phyloP scores from a whole-genome alignment of 2,329 filamentous ascomycete genomes.

The Curvularia hawaiiensis region DNA sequence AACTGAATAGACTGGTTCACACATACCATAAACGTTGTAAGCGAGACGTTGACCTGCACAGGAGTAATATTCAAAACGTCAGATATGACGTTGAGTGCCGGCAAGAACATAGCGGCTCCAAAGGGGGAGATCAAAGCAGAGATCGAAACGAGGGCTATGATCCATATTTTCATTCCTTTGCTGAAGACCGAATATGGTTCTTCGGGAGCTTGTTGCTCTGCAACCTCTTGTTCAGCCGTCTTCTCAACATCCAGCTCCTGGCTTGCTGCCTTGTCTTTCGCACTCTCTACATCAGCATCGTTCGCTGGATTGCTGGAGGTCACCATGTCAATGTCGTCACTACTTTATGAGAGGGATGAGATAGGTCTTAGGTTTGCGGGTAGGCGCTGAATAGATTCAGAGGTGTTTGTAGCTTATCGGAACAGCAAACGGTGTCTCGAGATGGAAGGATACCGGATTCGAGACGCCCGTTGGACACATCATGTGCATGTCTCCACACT shows the following conservation, averaged over 20 bases:
- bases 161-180: slow-evolving; percentile 51
- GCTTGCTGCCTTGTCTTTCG: background rate
- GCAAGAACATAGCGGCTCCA: slow-evolving; percentile 47
- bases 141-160: slow-evolving; percentile 55
- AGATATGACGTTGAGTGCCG: slow-evolving; percentile 42
- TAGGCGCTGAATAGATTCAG: background rate
- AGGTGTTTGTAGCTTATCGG: background rate
- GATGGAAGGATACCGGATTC: background rate
- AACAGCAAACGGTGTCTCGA: background rate
- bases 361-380: background rate
- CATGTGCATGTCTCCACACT: slow-evolving; percentile 6
- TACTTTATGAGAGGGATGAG: background rate
- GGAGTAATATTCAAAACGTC: slow-evolving; percentile 50
- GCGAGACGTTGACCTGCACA: slow-evolving; percentile 55
- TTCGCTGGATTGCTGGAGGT: background rate
- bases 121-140: slow-evolving; percentile 57
- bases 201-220: slow-evolving; percentile 31
- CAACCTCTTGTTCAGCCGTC: slow-evolving; percentile 7
- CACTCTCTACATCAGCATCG: slow-evolving; percentile 1
- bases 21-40: slow-evolving; percentile 56
- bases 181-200: slow-evolving; percentile 41
- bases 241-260: slow-evolving; percentile 25
- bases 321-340: slow-evolving; percentile 1
- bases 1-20: background rate
- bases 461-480: background rate